A percentile compares a stretch with the other conserved stretches of the same genome.
Conservation (phyloP, 148 eudicot genomes). For the Nyssa sinensis region DNA sequence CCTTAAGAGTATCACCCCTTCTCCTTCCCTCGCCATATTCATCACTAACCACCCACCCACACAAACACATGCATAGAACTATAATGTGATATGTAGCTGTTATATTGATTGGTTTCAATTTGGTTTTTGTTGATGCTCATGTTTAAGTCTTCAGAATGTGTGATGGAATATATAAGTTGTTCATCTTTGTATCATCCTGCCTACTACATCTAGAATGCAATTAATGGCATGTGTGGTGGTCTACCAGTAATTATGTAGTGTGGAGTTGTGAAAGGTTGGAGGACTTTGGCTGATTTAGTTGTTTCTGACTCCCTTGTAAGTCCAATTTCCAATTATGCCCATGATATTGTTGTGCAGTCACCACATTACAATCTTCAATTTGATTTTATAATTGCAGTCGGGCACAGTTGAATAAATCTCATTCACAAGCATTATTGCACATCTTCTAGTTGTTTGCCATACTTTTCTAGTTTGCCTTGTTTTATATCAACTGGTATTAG, state of each 20-base stretch:
- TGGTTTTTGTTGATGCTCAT: neutral
- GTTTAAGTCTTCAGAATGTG: neutral
- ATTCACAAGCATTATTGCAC: neutral
- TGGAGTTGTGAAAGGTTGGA: too few species aligned
- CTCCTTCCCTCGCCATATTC: too few species aligned
- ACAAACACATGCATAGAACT: neutral
- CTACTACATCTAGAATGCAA: too few species aligned
- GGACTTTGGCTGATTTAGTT: too few species aligned
- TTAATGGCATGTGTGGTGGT: too few species aligned
- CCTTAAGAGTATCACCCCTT: too few species aligned
- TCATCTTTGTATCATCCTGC: neutral
- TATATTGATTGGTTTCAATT: too few species aligned
- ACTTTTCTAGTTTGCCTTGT: too few species aligned
- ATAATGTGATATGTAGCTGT: neutral
- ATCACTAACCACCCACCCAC: neutral
- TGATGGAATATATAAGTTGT: neutral
- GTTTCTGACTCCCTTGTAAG: too few species aligned
- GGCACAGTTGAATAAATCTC: neutral
- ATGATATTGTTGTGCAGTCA: too few species aligned
- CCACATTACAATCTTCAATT: neutral
- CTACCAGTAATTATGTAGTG: too few species aligned
- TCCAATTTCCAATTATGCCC: too few species aligned
- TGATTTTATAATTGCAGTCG: neutral
- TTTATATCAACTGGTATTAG: neutral
- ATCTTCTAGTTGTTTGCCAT: constrained; percentile 6